Evolutionary conservation across 73 alveolate genomes (phyloP).

Genomic region (Paramecium caudatum): DNA sequence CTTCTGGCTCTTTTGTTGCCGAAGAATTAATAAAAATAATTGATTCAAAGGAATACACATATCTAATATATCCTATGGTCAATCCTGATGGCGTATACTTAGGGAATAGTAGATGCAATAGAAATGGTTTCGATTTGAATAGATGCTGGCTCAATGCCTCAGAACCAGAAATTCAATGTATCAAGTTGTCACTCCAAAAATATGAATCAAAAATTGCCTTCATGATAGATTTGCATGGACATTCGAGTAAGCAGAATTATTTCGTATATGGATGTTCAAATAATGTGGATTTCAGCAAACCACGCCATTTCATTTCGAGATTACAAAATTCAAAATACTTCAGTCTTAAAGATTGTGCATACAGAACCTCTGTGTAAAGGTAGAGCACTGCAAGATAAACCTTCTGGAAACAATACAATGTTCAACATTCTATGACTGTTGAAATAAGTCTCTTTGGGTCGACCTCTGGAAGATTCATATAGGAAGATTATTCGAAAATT

Average conservation of each 20-base stretch:
- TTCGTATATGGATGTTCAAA: constrained; percentile 40
- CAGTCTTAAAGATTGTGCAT: neutral
- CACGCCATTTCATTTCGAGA: too few species aligned
- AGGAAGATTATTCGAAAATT: neutral
- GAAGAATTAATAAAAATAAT: constrained; percentile 17
- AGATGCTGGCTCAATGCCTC: constrained; percentile 45
- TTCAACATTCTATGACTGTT: constrained; percentile 29
- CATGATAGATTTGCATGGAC: constrained; percentile 73
- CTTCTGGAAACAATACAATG: neutral
- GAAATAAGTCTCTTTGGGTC: constrained; percentile 33
- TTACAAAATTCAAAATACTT: too few species aligned
- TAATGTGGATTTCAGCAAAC: neutral
- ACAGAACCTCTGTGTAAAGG: neutral
- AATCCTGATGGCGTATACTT: constrained; percentile 60
- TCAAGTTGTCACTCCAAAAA: neutral
- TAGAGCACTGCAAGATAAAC: constrained; percentile 25
- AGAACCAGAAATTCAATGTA: neutral
- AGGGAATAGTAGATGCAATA: constrained; percentile 72
- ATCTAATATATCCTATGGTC: neutral
- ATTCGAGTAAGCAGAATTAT: constrained; percentile 41
- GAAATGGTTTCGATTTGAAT: constrained; percentile 62
- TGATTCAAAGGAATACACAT: neutral
- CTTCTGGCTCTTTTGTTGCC: neutral
- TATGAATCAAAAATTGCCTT: constrained; percentile 25
- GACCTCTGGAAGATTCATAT: neutral